Evolutionary conservation across 140 eudicot species (phyloP), one percentile per base, ranked within the genome.

Genomic region (Bidens hawaiensis): DNA sequence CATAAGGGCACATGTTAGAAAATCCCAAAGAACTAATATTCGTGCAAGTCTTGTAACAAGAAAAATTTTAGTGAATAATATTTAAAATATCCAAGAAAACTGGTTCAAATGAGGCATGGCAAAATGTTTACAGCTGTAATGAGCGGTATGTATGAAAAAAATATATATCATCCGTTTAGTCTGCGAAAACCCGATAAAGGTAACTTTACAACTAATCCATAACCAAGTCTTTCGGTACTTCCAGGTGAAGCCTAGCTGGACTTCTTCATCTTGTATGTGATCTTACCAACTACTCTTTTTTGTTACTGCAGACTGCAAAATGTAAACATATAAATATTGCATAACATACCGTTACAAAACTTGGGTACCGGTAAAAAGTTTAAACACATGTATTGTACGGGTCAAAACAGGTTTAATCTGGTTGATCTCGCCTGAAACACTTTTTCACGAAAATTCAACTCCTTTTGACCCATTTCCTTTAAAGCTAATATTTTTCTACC

Each of bases 81-180:
- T 23, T 23, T 1, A 52, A 52, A 52, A 52, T n/a, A 54, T 36
- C 45, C 66, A 40, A 60, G 65, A 21, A 34, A 12, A 3, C 13
- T 26, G 23, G 27, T 67, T 55, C 56, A 53, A 68, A 68, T 21
- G 51, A 52, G 30, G 71, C 51, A 62, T 36, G 25, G 60, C 50
- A 36, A 74, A 40, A 59, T 67, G 74, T 59, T n/a, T n/a, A n/a
- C n/a, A n/a, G n/a, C n/a, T n/a, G n/a, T n/a, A 63, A 71, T 4
- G 26, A 28, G 38, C 18, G 25, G 38, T 51, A 40, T 17, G 68
- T 46, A 49, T 57, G 46, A 74, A 62, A 26, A 42, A 59, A 59
- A 30, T n/a, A n/a, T n/a, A n/a, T n/a, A 50, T 57, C 57, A n/a
- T 47, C 47, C 19, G n/a, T n/a, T n/a, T n/a, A n/a, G n/a, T n/a